These are phyloP conservation scores for Gliomastix tumulicola DNA, from an alignment of 2,329 filamentous ascomycete genomes.

Conservation along the genomic window DNA sequence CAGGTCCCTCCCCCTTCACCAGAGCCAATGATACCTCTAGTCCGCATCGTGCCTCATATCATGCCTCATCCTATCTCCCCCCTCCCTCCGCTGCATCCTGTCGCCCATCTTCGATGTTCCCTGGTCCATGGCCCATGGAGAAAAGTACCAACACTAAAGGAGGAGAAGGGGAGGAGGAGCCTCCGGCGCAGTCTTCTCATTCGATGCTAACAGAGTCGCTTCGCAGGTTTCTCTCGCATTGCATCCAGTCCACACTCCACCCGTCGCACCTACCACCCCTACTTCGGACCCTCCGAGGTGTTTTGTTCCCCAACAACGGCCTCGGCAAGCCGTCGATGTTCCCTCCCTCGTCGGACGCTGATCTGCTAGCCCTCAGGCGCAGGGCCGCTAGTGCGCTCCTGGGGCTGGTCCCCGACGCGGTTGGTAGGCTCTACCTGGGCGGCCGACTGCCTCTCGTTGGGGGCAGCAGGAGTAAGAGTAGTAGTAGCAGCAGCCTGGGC, in stretches of 20 bases:
- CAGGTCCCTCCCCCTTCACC: too few species aligned
- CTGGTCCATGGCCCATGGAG: too few species aligned
- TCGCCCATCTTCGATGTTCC: too few species aligned
- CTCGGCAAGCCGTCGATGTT: slow-evolving; percentile 57
- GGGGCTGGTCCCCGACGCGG: slow-evolving; percentile 37
- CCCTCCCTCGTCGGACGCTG: slow-evolving; percentile 52
- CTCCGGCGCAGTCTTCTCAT: too few species aligned
- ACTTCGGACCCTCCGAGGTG: slow-evolving; percentile 64
- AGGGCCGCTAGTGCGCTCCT: slow-evolving; percentile 57
- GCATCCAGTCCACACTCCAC: slow-evolving; percentile 52
- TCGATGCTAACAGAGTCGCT: slow-evolving; percentile 5
- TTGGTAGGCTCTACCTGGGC: slow-evolving; percentile 45
- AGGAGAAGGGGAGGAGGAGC: too few species aligned
- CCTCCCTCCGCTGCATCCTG: too few species aligned
- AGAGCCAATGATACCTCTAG: too few species aligned
- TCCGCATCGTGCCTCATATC: too few species aligned
- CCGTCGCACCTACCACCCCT: slow-evolving; percentile 58
- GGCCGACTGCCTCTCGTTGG: slow-evolving; percentile 15
- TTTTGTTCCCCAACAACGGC: slow-evolving; percentile 81
- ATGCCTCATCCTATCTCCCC: too few species aligned
- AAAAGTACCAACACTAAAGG: too few species aligned
- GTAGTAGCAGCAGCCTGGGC: slow-evolving; percentile 6
- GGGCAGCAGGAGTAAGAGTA: too few species aligned
- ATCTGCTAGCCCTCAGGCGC: slow-evolving; percentile 54
- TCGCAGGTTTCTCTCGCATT: slow-evolving; percentile 51